Percentiles rank a stretch among this genome's conserved stretches.
phyloP scores from a whole-genome alignment of 1,284 basidiomycete genomes.

The Cystobasidium slooffiae region DNA sequence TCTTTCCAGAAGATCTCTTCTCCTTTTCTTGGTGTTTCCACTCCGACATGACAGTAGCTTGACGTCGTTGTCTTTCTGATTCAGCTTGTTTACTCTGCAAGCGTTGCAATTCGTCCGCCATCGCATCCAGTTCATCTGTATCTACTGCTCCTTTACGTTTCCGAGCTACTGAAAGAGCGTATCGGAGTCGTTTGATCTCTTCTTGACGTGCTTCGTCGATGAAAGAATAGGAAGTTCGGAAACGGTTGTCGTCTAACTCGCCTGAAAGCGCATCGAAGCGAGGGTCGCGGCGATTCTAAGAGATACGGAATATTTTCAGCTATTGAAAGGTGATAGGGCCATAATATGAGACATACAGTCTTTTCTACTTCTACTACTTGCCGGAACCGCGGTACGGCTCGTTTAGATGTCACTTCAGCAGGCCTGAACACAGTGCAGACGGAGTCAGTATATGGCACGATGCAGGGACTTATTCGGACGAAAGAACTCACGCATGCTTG shows the following conservation, averaged over 20 bases:
- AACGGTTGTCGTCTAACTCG: slow-evolving; percentile 67
- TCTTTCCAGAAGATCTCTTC: slow-evolving; percentile 76
- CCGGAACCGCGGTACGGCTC: slow-evolving; percentile 77
- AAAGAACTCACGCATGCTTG: slow-evolving; percentile 80
- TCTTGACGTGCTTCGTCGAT: slow-evolving; percentile 69
- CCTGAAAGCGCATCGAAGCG: slow-evolving; percentile 79
- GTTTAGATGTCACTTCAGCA: slow-evolving; percentile 80
- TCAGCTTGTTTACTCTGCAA: slow-evolving; percentile 70
- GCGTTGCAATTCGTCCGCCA: slow-evolving; percentile 72
- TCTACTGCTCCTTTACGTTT: slow-evolving; percentile 65
- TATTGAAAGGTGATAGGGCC: background rate
- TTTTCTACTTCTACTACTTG: slow-evolving; percentile 74
- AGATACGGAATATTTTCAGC: background rate
- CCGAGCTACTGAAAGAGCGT: slow-evolving; percentile 69
- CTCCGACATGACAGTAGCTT: slow-evolving; percentile 64
- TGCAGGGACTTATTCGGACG: background rate
- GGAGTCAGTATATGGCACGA: background rate
- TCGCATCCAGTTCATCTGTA: slow-evolving; percentile 70
- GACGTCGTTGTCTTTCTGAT: slow-evolving; percentile 62
- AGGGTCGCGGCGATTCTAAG: slow-evolving; percentile 80
- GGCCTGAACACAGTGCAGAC: slow-evolving; percentile 63
- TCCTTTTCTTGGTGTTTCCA: slow-evolving; percentile 71
- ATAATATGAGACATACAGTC: slow-evolving; percentile 61
- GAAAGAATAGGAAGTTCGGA: slow-evolving; percentile 77
- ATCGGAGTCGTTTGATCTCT: slow-evolving; percentile 71